Evolutionary conservation across 495 filamentous ascomycete genomes (phyloP), one percentile per base, ranked within the genome.

Genomic region (Penicillium daleae): DNA sequence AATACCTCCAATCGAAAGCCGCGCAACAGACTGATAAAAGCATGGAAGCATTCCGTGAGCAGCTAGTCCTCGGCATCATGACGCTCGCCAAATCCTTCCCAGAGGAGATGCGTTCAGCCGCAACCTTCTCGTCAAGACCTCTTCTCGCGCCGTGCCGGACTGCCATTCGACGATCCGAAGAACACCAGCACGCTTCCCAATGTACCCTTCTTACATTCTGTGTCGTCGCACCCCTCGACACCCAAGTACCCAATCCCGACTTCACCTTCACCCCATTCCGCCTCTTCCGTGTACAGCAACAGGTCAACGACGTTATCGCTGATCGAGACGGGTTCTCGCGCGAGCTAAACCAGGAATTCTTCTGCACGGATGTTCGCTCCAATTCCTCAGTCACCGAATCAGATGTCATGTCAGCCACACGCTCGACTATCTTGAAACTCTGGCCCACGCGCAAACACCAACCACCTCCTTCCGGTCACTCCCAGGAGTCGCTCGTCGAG

Each of bases 241-340:
- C 72, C 24, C 72, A 73, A 61, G 66, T 75, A 49, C 64, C 72
- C 33, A 74, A 78, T 53, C 61, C 77, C 62, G 62, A 78, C 55
- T 72, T 77, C 72, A 70, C 67, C 33, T 83, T 83, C 56, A 76
- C 76, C 1, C 85, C 86, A 2, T 72, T 85, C 32, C 80, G 78
- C 15, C 82, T 88, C 59, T 88, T 87, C 78, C 78, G 79, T 42
- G 72, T 76, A 29, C 81, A 84, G 57, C 84, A 87, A 63, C 84
- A 86, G 55, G 75, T 82, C 9, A 83, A 87, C 71, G 73, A 76
- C 32, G 73, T 69, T 44, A 66, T 78, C 33, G 74, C 77, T 1
- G 84, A 87, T 60, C 79, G 81, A 22, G 79, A 79, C 4, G 76
- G 79, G 0, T 83, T 89, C 57, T 76, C 78, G 0, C 78, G 79